Conservation (phyloP, 768 basidiomycete genomes). For the Tulasnella sp. region DNA sequence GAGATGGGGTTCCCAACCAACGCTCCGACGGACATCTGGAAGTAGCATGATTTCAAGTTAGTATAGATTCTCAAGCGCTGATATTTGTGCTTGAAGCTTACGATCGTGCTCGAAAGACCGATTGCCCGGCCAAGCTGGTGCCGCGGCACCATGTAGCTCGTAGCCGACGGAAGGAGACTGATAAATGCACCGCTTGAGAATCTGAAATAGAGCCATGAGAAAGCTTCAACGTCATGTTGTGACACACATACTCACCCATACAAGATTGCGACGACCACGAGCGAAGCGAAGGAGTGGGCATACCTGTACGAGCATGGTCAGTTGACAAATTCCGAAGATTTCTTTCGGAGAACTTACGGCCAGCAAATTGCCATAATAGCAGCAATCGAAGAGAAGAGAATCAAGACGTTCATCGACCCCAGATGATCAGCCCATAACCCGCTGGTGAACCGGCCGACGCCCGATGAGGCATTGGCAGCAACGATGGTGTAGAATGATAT, state of each 20-base stretch:
- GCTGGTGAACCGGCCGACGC: slow-evolving; percentile 22
- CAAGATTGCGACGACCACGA: slow-evolving; percentile 43
- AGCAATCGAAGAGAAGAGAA: slow-evolving; percentile 44
- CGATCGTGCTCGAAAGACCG: slow-evolving; percentile 11
- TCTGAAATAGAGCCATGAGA: slow-evolving; percentile 24
- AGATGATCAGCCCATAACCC: slow-evolving; percentile 21
- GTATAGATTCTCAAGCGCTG: neutral
- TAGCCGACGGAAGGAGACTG: slow-evolving; percentile 12
- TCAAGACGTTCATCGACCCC: slow-evolving; percentile 58
- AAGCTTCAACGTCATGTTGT: neutral
- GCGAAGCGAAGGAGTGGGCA: slow-evolving; percentile 26
- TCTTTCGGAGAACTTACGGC: slow-evolving; percentile 38
- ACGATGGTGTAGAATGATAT: slow-evolving; percentile 18
- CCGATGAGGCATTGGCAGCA: slow-evolving; percentile 21
- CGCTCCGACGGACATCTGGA: slow-evolving; percentile 11
- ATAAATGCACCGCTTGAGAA: slow-evolving; percentile 48
- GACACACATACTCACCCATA: slow-evolving; percentile 43
- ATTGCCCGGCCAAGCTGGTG: slow-evolving; percentile 11
- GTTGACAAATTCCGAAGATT: neutral
- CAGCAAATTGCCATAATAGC: slow-evolving; percentile 54
- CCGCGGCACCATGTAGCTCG: slow-evolving; percentile 7
- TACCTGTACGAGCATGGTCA: neutral
- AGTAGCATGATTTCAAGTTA: neutral
- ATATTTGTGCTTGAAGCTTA: neutral
- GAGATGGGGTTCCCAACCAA: slow-evolving; percentile 16